Base-by-base conservation (phyloP, 2,329 filamentous ascomycete genomes). In the Cercospora sp. region DNA sequence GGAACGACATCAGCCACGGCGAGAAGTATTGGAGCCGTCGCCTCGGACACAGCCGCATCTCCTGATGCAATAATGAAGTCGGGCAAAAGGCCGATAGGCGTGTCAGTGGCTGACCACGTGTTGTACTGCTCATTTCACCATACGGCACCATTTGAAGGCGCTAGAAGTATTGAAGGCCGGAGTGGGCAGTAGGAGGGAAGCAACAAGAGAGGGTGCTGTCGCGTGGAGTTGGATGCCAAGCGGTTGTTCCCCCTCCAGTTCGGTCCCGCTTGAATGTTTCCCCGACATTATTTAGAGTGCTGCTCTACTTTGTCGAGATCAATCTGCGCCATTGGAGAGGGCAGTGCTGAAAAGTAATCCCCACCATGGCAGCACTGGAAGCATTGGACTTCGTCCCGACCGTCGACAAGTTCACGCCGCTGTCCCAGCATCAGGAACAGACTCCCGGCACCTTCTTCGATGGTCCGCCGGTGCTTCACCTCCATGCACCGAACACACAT, bases 361-460 rank as follows among this genome's bases (percentile, higher is more conserved):
- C 13, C 49, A 37, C n/a, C 28, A 65, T 60, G 40, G 57, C 57
- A 26, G 24, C 16, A 16, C 40, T 66, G 43, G 64, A 60, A 43
- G 40, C 24, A 7, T 37, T 66, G 24, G 64, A 37, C 21, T 21
- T 28, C 21, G 53, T 55, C 7, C 71, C 71, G 1, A 26, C 34
- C 2, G 8, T 65, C 5, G 59, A 65, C 12, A 67, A 70, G 53
- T 94, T 88, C 79, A 88, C 85, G 37, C 82, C 86, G 4, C 84
- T 94, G 57, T 82, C 85, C 67, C 88, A 92, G 69, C 91, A 93
- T 77, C 87, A 92, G 78, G 83, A 88, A 63, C 88, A 89, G 75
- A 94, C 91, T 1, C 91, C 91, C 0, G 83, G 84, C 67, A 90
- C 87, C 51, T 94, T 94, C 80, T 90, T 89, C 74, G 87, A 85